phyloP scores from a whole-genome alignment of 305 asterid species.

The Fraxinus velutina region DNA sequence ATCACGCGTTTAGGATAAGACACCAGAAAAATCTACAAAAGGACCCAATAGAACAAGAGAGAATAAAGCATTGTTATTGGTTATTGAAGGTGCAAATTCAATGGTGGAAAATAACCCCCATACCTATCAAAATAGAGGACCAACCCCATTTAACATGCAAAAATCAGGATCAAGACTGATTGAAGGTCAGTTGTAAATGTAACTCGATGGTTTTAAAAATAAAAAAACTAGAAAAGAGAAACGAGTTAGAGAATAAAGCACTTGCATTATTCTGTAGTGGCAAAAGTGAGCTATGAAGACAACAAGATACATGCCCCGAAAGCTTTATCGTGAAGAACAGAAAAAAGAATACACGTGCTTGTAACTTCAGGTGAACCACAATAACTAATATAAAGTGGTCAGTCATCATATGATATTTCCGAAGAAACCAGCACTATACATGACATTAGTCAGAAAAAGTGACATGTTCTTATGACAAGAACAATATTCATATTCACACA shows the following conservation, averaged over 20 bases:
- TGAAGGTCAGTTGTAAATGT: not conserved
- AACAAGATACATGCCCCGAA: not conserved
- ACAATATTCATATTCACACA: slow-evolving; percentile 10
- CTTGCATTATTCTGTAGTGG: not conserved
- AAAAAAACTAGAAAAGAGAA: not conserved
- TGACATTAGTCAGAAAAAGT: slow-evolving; percentile 20
- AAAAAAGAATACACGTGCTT: not conserved
- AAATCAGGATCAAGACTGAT: not conserved
- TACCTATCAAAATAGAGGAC: not conserved
- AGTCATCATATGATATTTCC: not conserved
- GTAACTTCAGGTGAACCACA: not conserved
- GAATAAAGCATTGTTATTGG: not conserved
- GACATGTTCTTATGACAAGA: slow-evolving; percentile 18
- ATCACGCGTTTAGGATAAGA: not conserved
- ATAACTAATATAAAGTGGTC: not conserved
- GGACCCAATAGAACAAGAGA: not conserved
- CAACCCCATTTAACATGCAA: not conserved
- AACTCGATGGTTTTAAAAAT: not conserved
- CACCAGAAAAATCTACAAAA: not conserved
- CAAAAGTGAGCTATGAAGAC: not conserved
- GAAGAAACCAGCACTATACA: slow-evolving; percentile 19
- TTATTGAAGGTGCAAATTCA: not conserved
- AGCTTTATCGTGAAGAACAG: not conserved
- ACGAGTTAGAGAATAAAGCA: not conserved
- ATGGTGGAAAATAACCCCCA: not conserved